Base-by-base conservation (phyloP, 2,329 filamentous ascomycete species). In the Fusarium compactum region DNA sequence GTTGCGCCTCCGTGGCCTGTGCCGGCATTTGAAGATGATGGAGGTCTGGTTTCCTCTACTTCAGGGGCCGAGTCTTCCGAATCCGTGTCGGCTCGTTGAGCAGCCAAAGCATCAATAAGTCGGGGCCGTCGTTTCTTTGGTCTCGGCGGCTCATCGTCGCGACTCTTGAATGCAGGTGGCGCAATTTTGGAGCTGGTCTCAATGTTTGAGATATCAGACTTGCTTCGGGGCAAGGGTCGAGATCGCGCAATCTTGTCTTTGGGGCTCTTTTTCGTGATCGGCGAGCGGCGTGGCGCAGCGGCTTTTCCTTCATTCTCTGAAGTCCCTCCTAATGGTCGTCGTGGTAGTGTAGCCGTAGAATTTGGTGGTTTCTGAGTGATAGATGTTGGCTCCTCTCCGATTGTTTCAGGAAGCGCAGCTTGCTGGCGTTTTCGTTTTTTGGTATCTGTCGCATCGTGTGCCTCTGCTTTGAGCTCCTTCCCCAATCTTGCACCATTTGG, bases 71-170 rank as follows among this genome's bases (percentile, higher is more conserved):
- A 79, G 62, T 61, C 76, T 62, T 72, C 75, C 59, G 58, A 78
- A 25, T 77, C 78, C 5, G 76, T 80, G 9, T 80, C 77, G 16
- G 79, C 77, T 34, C 75, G 79, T 67, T 84, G 83, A 2, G 80
- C 81, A 9, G 77, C 79, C 22, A 85, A 70, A 1, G 81, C 75
- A 72, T 85, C 83, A 32, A 85, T 85, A 43, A 85, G 67, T 22
- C 83, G 80, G n/a, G 72, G 67, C 8, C 73, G 71, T 45, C 73
- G 66, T 30, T 65, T 57, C 44, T 63, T 70, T 16, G 70, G 62
- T 46, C 58, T 58, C 11, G 56, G 32, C 27, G 18, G 18, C n/a
- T 56, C 58, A n/a, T 59, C 59, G 24, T 58, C 59, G 20, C 20
- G 52, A 24, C 45, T 30, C 45, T 64, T 68, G 4, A 47, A 24